phyloP scores from a whole-genome alignment of 495 filamentous ascomycete genomes.

The Aspergillus biplanus region DNA sequence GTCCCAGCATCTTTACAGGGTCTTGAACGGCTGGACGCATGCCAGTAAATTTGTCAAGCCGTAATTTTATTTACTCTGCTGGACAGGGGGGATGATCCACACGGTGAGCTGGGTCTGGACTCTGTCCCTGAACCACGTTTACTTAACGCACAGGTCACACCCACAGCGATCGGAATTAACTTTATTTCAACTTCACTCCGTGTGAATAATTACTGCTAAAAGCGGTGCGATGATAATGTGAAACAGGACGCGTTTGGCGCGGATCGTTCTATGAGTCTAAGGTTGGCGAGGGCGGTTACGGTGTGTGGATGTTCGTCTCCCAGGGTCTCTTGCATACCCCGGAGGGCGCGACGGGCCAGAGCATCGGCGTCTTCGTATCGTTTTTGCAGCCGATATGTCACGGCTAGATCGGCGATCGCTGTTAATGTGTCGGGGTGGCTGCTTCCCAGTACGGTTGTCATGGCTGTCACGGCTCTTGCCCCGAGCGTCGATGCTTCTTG shows the following conservation, averaged over 20 bases:
- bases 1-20: no score
- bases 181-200: not conserved
- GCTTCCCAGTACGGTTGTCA: constrained; percentile 32
- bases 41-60: not conserved
- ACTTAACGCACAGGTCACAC: not conserved
- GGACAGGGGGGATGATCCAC: not conserved
- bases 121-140: not conserved
- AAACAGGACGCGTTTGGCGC: no score
- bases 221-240: not conserved
- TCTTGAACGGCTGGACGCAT: no score
- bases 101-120: not conserved
- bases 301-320: not conserved
- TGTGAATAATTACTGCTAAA: not conserved
- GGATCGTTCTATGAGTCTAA: not conserved
- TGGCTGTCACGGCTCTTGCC: constrained; percentile 30
- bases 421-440: constrained; percentile 43
- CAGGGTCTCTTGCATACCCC: not conserved
- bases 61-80: not conserved
- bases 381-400: not conserved
- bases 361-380: not conserved
- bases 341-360: not conserved
- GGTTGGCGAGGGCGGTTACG: not conserved
- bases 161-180: not conserved
- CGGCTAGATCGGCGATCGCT: constrained; percentile 42
- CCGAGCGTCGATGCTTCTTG: constrained; percentile 42